Evolutionary conservation across 805 yeast species (phyloP), one percentile per base, ranked within the genome.

Genomic region (Blastobotrys peoriensis): DNA sequence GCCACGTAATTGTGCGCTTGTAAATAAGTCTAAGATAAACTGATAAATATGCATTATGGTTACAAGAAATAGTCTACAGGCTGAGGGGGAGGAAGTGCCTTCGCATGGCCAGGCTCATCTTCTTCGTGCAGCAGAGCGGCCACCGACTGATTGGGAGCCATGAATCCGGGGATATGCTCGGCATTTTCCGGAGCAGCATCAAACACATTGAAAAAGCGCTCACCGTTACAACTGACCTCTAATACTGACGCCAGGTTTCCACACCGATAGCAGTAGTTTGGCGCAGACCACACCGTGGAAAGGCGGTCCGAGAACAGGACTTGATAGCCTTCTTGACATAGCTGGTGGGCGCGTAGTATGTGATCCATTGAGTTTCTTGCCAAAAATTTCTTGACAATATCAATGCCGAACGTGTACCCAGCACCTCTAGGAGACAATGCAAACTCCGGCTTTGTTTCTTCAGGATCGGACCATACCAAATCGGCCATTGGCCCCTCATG

Each of bases 401-500:
- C 93, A 34, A 78, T 70, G 16, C 98, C 98, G 70, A 93, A 93
- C 18, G 93, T 86, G 63, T 91, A 93, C 3, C 99, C 99, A 1
- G 99, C 99, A 34, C 99, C 99, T 57, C 99, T 67, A 1, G 98
- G 95, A 23, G 89, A 80, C 17, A 93, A 75, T 52, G 89, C 82
- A 63, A 93, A 93, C 57, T 88, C 95, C 2, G 64, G 64, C 42
- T 70, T 71, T 45, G 83, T 86, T 25, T 85, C 83, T 63, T 94
- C 98, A 0, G 99, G 99, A 60, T 93, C 99, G 18, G 93, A 82
- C 99, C 99, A 93, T 16, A 93, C 98, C 41, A 93, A 69, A 63
- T 93, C 99, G 1, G 98, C 98, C 97, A 93, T 93, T 13, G 97
- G 95, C 0, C 99, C 99, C 62, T 93, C 98, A 56, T 94, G 98